A percentile compares a stretch with the other conserved stretches of the same genome.
phyloP scores from a whole-genome alignment of 805 yeast genomes.

The Candida insectorum region DNA sequence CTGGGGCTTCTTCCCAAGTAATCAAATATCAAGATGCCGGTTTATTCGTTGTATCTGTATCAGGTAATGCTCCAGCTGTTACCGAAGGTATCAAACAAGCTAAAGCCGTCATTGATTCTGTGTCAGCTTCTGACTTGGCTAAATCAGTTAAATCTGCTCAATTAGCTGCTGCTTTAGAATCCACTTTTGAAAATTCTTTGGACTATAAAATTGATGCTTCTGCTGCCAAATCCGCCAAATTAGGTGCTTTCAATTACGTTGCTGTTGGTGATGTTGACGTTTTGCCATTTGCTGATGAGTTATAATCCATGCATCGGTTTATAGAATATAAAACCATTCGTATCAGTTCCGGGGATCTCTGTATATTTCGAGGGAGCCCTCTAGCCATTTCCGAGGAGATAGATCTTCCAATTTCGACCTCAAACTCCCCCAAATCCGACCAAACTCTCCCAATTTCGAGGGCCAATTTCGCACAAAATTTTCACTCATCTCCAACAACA shows the following conservation, averaged over 20 bases:
- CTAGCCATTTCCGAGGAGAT: no score
- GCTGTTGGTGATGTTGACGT: slow-evolving; percentile 86
- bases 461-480: no score
- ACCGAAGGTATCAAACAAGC: slow-evolving; percentile 59
- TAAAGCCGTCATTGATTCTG: slow-evolving; percentile 38
- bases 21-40: slow-evolving; percentile 75
- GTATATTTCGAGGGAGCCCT: no score
- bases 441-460: no score
- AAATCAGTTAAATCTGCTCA: slow-evolving; percentile 45
- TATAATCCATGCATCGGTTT: slow-evolving; percentile 44
- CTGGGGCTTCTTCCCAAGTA: slow-evolving; percentile 51
- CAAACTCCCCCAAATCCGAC: no score
- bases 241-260: slow-evolving; percentile 73
- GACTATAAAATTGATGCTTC: slow-evolving; percentile 30
- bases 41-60: slow-evolving; percentile 67
- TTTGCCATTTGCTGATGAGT: slow-evolving; percentile 87
- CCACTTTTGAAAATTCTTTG: slow-evolving; percentile 29
- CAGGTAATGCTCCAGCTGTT: slow-evolving; percentile 54
- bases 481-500: slow-evolving; percentile 10
- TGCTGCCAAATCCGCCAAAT: slow-evolving; percentile 33
- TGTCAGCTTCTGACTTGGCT: slow-evolving; percentile 51
- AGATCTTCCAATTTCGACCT: no score
- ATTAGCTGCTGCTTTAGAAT: slow-evolving; percentile 42
- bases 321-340: no score
- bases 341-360: no score